phyloP scores from a whole-genome alignment of 148 eudicot species.

The Silene uniflora region DNA sequence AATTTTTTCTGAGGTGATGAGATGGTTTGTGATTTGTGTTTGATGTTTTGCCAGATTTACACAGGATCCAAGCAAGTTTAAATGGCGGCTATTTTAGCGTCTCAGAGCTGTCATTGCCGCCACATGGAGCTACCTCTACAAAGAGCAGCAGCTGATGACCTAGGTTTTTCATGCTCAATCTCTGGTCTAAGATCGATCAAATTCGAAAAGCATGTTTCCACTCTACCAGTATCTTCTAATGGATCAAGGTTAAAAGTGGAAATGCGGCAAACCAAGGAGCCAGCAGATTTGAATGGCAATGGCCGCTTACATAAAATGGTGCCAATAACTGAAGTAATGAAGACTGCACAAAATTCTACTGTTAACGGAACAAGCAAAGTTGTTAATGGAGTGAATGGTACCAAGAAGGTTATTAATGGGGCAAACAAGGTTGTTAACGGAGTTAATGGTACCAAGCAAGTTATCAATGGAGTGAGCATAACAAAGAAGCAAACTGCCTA shows the following conservation, averaged over 20 bases:
- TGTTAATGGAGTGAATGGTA: constrained; percentile 46
- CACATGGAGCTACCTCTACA: constrained; percentile 39
- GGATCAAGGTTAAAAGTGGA: constrained; percentile 33
- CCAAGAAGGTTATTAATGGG: constrained; percentile 53
- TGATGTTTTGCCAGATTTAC: constrained; percentile 21
- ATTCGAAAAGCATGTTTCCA: constrained; percentile 23
- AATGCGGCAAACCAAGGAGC: constrained; percentile 52
- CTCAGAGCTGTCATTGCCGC: constrained; percentile 65
- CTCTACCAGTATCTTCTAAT: constrained; percentile 22
- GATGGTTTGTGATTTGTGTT: not conserved
- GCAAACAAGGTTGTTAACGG: constrained; percentile 30
- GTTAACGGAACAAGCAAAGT: constrained; percentile 23
- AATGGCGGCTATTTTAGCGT: constrained; percentile 85
- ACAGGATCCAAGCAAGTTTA: constrained; percentile 28
- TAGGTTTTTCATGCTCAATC: constrained; percentile 55
- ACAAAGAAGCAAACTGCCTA: constrained; percentile 46
- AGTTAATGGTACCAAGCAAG: constrained; percentile 22
- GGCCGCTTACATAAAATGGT: constrained; percentile 63
- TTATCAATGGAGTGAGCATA: constrained; percentile 48
- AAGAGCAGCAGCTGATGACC: constrained; percentile 34
- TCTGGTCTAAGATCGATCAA: constrained; percentile 30
- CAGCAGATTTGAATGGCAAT: constrained; percentile 42
- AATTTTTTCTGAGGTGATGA: not conserved
- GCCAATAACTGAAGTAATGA: constrained; percentile 65
- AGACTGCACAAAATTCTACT: constrained; percentile 27